These are phyloP conservation scores for Xylariaceae sp. DNA, from an alignment of 2,329 filamentous ascomycete species.

Conservation along the genomic window DNA sequence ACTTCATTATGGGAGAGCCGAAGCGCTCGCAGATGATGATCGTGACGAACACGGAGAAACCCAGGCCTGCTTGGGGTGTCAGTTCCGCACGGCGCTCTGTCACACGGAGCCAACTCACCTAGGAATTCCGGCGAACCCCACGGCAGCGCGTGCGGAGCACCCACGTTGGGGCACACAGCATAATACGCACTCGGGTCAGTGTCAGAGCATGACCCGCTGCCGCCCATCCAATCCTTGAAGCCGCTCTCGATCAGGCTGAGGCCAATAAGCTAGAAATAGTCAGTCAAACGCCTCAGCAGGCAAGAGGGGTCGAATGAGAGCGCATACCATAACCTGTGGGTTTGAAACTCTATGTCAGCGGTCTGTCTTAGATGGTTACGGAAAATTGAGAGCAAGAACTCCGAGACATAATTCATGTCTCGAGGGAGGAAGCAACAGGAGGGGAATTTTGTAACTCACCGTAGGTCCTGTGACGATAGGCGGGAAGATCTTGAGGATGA, in stretches of 20 bases:
- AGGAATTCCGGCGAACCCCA: constrained; percentile 78
- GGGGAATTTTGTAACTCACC: constrained; percentile 7
- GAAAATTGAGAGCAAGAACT: too few relatives aligned
- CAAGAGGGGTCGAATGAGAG: not conserved
- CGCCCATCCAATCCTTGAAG: constrained; percentile 73
- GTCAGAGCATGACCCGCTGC: constrained; percentile 51
- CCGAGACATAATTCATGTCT: too few relatives aligned
- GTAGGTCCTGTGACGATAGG: constrained; percentile 72
- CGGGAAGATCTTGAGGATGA: constrained; percentile 67
- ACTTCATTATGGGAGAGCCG: constrained; percentile 79
- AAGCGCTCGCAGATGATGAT: constrained; percentile 78
- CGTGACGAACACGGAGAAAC: constrained; percentile 71
- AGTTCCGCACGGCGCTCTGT: not conserved
- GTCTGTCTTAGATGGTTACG: too few relatives aligned
- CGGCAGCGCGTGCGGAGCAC: constrained; percentile 61
- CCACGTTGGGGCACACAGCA: constrained; percentile 56
- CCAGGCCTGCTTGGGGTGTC: constrained; percentile 38
- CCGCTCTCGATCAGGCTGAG: constrained; percentile 64
- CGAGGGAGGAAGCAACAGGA: not conserved
- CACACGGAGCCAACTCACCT: constrained; percentile 29
- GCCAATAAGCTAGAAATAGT: constrained; percentile 51
- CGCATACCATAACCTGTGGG: not conserved
- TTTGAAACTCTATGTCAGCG: too few relatives aligned
- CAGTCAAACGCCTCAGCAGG: constrained; percentile 17
- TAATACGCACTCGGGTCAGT: constrained; percentile 47